Conservation (phyloP, 495 filamentous ascomycete species). For the Penicillium waksmanii region DNA sequence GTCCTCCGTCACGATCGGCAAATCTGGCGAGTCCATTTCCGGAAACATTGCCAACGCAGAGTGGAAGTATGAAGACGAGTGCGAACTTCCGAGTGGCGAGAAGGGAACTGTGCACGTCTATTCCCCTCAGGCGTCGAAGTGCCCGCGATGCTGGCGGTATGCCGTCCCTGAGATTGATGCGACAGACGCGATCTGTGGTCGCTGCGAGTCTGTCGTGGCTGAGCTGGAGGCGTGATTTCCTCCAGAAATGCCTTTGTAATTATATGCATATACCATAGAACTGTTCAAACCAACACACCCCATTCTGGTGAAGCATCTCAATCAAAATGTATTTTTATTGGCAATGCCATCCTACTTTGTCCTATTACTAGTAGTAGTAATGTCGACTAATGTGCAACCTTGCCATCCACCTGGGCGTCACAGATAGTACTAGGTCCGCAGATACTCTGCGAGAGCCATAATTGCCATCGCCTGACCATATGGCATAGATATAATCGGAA, state of each 20-base stretch:
- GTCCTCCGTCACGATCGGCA: constrained; percentile 61
- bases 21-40: constrained; percentile 31
- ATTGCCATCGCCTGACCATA: constrained; percentile 81
- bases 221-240: constrained; percentile 32
- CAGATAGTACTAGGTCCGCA: constrained; percentile 56
- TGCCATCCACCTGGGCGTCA: no score
- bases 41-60: constrained; percentile 33
- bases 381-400: no score
- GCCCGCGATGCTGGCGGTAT: constrained; percentile 87
- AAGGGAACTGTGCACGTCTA: constrained; percentile 62
- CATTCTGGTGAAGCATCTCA: not conserved
- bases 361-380: no score
- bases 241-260: not conserved
- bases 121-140: constrained; percentile 72
- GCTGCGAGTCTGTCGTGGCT: constrained; percentile 72
- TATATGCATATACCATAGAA: constrained; percentile 3
- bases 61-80: constrained; percentile 60
- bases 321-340: not conserved
- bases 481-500: constrained; percentile 71
- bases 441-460: constrained; percentile 68
- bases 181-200: constrained; percentile 34
- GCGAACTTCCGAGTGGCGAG: constrained; percentile 51
- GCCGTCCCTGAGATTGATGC: constrained; percentile 71
- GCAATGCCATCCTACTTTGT: no score
- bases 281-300: not conserved